Evolutionary conservation across 1,284 basidiomycete species (phyloP), one percentile per base, ranked within the genome.

Genomic region (Amylostereum areolatum): DNA sequence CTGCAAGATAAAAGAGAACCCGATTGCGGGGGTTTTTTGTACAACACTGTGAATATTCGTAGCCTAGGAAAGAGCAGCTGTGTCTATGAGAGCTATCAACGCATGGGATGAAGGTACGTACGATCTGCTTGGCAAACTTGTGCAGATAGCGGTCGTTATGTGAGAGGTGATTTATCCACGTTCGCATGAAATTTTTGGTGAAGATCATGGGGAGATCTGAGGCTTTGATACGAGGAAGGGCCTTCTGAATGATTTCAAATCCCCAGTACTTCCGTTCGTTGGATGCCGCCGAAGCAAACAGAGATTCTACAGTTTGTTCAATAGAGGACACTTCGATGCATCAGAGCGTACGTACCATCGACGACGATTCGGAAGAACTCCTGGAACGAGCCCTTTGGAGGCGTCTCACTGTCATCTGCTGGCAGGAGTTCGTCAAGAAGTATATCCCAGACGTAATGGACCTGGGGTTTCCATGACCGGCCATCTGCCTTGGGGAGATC

Each of bases 131-230:
- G 2, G 94, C 92, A 27, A 88, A 85, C 66, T 91, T 93, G 72
- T 97, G 92, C 32, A 97, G 71, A 63, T 93, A 85, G 48, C 94
- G 80, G 66, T 97, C 93, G 48, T 79, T 77, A 49, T 89, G 87
- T 1, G 91, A 87, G 24, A 99, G 78, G 63, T 98, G 93, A 65
- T 96, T 97, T 57, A 97, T 95, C 90, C 94, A 96, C 36, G 88
- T 88, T 40, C 93, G 85, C 89, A 98, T 95, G 60, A 97, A 92
- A 66, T 97, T 96, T 59, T 88, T 87, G 9, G 92, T 96, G 68
- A 98, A 97, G 18, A 98, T 74, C 74, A 92, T 84, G 0, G 92
- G 86, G 58, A 95, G 75, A 46, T 83, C 84, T 27, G 77, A 66
- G 18, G 80, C 68, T 5, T 77, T 73, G 24, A 93, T 77, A 12